These are phyloP conservation scores for Cladorrhinum samala DNA, from an alignment of 495 filamentous ascomycete species.

Conservation along the genomic window DNA sequence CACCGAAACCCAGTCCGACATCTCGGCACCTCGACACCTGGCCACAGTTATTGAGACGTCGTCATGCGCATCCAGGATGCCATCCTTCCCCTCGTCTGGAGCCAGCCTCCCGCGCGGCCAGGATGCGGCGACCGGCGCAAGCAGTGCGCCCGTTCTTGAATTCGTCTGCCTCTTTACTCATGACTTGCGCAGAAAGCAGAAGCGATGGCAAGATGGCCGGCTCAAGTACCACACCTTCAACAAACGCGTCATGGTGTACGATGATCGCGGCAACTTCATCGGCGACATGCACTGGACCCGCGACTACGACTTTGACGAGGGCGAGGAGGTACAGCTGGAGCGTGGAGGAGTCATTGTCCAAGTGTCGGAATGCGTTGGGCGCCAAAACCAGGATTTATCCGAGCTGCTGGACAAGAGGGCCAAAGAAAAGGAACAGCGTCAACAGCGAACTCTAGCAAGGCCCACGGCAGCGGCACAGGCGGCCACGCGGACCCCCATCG, in stretches of 20 bases:
- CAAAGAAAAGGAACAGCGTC: slow-evolving; percentile 43
- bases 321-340: slow-evolving; percentile 78
- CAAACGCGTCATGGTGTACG: slow-evolving; percentile 85
- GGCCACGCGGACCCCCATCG: slow-evolving; percentile 4
- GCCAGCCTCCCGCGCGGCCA: not conserved
- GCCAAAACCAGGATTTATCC: slow-evolving; percentile 68
- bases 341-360: slow-evolving; percentile 68
- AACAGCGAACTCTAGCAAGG: slow-evolving; percentile 28
- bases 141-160: slow-evolving; percentile 62
- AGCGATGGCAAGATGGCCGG: slow-evolving; percentile 88
- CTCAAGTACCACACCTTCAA: slow-evolving; percentile 88
- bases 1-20: too few relatives aligned
- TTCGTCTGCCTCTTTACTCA: slow-evolving; percentile 80
- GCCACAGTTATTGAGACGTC: not conserved
- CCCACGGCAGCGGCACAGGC: slow-evolving; percentile 13
- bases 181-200: slow-evolving; percentile 78
- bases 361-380: slow-evolving; percentile 67
- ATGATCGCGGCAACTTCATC: slow-evolving; percentile 69
- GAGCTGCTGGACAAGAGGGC: slow-evolving; percentile 62
- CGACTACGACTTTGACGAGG: slow-evolving; percentile 56
- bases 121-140: slow-evolving; percentile 4
- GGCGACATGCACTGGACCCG: slow-evolving; percentile 81
- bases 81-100: slow-evolving; percentile 16
- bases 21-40: slow-evolving; percentile 1
- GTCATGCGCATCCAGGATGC: slow-evolving; percentile 13